Evolutionary conservation across 2,329 filamentous ascomycete genomes (phyloP), one percentile per base, ranked within the genome.

Genomic region (Stachybotrys elegans): DNA sequence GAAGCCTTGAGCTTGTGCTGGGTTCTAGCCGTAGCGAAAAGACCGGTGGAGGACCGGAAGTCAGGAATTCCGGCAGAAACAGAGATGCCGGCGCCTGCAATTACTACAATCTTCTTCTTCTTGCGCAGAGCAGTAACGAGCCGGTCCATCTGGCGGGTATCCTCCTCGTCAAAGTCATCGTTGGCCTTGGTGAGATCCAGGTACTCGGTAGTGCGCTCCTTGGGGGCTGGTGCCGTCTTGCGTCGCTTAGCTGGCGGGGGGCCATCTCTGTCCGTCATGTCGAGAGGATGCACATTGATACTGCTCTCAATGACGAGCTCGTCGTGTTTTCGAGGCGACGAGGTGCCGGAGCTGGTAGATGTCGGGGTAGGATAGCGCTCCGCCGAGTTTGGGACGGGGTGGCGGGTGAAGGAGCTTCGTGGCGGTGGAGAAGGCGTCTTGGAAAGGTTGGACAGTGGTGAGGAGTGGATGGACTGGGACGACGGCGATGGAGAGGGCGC

Each of bases 21-120:
- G 49, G 81, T 85, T 52, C 88, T 86, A 21, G 95, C 75, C 16
- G 86, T 87, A 47, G 83, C 86, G 68, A 98, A 98, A 4, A 98
- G 78, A 41, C 93, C 93, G 47, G 83, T 85, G 11, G 88, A 84
- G 5, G 93, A 98, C 52, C 93, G 88, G 59, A 98, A 98, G 65
- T 98, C 93, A 56, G 93, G 93, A 57, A 98, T 94, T 50, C 93
- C 93, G 54, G 93, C 92, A 43, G 92, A 92, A 42, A 96, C 93
- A 31, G 93, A 97, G 57, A 98, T 98, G 49, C 93, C 93, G 51
- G 93, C 93, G 46, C 93, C 93, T 38, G 92, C 93, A 62, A 98
- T 87, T 42, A 97, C 88, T 25, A 98, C 89, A 61, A 98, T 95
- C 71, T 95, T 96, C 69, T 91, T 88, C 73, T 93, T 93, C 60